These are phyloP conservation scores for Fusarium tuaranense DNA, from an alignment of 2,329 filamentous ascomycete genomes.

Conservation along the genomic window DNA sequence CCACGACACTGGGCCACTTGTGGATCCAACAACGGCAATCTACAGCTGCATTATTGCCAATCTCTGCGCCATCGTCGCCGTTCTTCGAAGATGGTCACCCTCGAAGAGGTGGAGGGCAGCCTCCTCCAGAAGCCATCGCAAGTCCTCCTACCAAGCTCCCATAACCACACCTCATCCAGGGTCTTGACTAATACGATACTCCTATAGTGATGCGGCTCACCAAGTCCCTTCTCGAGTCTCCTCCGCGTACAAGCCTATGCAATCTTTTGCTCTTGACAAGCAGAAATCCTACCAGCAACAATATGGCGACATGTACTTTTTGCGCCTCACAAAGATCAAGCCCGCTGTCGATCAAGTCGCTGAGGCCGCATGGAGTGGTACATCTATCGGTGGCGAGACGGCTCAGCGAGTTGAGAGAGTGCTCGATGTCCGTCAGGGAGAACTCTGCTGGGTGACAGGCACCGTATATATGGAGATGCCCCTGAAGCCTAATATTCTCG, in stretches of 20 bases:
- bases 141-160: slow-evolving; percentile 15
- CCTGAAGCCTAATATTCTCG: slow-evolving; percentile 93
- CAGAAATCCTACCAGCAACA: slow-evolving; percentile 89
- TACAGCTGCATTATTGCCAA: not conserved
- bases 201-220: slow-evolving; percentile 49
- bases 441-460: slow-evolving; percentile 94
- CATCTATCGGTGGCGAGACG: slow-evolving; percentile 80
- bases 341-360: slow-evolving; percentile 83
- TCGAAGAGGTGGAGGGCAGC: slow-evolving; percentile 49
- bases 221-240: slow-evolving; percentile 63
- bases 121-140: slow-evolving; percentile 51
- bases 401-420: slow-evolving; percentile 86
- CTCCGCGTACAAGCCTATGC: slow-evolving; percentile 77
- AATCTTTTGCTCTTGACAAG: slow-evolving; percentile 79
- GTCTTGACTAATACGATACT: slow-evolving; percentile 5
- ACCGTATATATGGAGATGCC: slow-evolving; percentile 98
- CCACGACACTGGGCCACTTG: not conserved
- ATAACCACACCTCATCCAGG: not conserved
- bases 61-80: not conserved
- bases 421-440: slow-evolving; percentile 93
- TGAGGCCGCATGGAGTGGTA: slow-evolving; percentile 79
- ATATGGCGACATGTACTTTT: slow-evolving; percentile 97
- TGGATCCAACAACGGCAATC: not conserved
- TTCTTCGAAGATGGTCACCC: slow-evolving; percentile 48
- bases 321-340: slow-evolving; percentile 89